These are phyloP conservation scores for Citrullus colocynthis DNA, from an alignment of 306 rosid genomes.

Conservation along the genomic window DNA sequence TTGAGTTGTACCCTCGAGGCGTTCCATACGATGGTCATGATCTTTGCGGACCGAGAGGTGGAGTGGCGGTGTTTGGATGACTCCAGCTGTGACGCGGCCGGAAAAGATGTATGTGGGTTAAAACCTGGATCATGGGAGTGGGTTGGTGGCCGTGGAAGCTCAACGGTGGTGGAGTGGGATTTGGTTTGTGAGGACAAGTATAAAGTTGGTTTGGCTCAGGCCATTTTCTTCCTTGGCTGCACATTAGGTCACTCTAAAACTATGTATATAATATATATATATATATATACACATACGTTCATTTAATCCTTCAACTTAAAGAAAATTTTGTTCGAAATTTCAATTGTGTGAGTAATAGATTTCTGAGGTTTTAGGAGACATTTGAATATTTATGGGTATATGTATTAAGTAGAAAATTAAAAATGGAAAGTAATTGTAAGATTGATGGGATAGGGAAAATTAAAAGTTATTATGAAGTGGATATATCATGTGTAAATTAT, in stretches of 20 bases:
- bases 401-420: too few relatives aligned
- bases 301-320: too few relatives aligned
- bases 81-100: conserved; percentile 16
- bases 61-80: conserved; percentile 33
- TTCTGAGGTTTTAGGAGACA: too few relatives aligned
- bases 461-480: too few relatives aligned
- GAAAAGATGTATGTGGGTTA: conserved; percentile 26
- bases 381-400: too few relatives aligned
- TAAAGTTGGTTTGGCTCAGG: conserved; percentile 67
- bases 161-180: conserved; percentile 62
- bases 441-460: too few relatives aligned
- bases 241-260: conserved; percentile 52
- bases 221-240: conserved; percentile 74
- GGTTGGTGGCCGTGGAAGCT: conserved; percentile 23
- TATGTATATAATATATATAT: not conserved
- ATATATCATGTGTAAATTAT: too few relatives aligned
- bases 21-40: conserved; percentile 87
- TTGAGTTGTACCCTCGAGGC: conserved; percentile 80
- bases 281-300: too few relatives aligned
- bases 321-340: too few relatives aligned
- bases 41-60: conserved; percentile 64
- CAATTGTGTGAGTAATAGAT: too few relatives aligned
- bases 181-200: conserved; percentile 63
- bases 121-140: conserved; percentile 68
- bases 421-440: too few relatives aligned